Base-by-base conservation (phyloP, 305 asterid species). In the Salvia sclarea region DNA sequence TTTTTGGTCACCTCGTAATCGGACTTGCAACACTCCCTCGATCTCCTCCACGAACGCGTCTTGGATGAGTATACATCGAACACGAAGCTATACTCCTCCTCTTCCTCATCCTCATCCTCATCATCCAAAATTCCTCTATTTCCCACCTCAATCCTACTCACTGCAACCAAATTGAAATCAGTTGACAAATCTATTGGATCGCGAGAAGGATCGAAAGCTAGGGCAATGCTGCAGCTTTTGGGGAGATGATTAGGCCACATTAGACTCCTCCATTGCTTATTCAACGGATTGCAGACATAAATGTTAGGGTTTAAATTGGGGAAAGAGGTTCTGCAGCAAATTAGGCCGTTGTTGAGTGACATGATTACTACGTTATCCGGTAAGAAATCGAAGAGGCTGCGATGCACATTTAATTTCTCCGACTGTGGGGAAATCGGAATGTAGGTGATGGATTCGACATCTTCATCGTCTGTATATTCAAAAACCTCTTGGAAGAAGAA, bases 401-500 rank as follows among this genome's bases (percentile, higher is more conserved):
- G 52, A 65, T 66, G 28, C 11, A 86, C 55, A 4, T 49, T 66
- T 16, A 45, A 28, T 13, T 30, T 44, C 47, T 61, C 77, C 20
- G 40, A 24, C 24, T 50, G 79, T n/a, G n/a, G n/a, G n/a, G n/a
- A n/a, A 4, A 70, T 40, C 5, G 94, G 84, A 33, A 88, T 72
- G 71, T 86, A 90, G 86, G 79, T 78, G 2, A 88, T 65, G 2
- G 45, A 57, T 22, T 80, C 69, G 4, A 25, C 64, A 49, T 77
- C 49, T 55, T 62, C 88, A 44, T 45, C 31, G 60, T 73, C 81
- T 14, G 68, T 10, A 83, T 79, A 79, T 68, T 69, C 71, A 69
- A 63, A 82, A 17, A 64, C 67, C 65, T 77, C 87, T 58, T 90
- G 95, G 75, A 78, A 81, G 85, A 87, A 87, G 74, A 87, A 84